phyloP scores from a whole-genome alignment of 768 basidiomycete genomes.

The Hypholoma sublateritium region DNA sequence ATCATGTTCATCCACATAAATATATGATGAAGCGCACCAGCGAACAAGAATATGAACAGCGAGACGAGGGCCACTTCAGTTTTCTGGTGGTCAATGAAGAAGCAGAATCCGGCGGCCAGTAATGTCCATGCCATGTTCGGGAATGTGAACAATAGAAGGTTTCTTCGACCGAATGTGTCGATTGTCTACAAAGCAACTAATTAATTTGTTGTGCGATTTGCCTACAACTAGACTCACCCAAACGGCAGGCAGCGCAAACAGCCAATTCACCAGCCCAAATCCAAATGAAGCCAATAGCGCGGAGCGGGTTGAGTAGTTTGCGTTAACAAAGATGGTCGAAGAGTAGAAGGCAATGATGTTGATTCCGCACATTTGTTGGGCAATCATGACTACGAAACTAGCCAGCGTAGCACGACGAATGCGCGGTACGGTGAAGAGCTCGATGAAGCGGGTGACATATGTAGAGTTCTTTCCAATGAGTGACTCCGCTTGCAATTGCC shows the following conservation, averaged over 20 bases:
- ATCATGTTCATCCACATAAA: background rate
- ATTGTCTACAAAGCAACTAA: conserved; percentile 52
- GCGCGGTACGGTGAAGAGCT: conserved; percentile 75
- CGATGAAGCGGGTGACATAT: conserved; percentile 46
- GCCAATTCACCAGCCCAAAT: conserved; percentile 60
- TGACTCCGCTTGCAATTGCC: conserved; percentile 63
- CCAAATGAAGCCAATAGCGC: conserved; percentile 64
- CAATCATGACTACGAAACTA: conserved; percentile 56
- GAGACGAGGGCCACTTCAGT: conserved; percentile 41
- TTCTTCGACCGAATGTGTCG: conserved; percentile 76
- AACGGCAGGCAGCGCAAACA: conserved; percentile 62
- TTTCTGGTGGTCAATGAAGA: conserved; percentile 42
- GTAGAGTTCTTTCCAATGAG: conserved; percentile 49
- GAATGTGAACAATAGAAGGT: conserved; percentile 74
- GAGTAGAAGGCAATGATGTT: conserved; percentile 78
- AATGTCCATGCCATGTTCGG: conserved; percentile 79
- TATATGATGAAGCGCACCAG: conserved; percentile 31
- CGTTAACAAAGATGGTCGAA: conserved; percentile 62
- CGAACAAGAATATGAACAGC: conserved; percentile 43
- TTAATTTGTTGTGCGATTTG: no score
- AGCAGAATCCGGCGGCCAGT: conserved; percentile 72
- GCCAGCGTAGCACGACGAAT: conserved; percentile 44
- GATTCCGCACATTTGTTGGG: conserved; percentile 79
- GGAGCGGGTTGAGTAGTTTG: conserved; percentile 48
- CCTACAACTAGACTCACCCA: conserved; percentile 37